Conservation (phyloP, 176 grass and related monocot genomes). For the Lolium perenne region DNA sequence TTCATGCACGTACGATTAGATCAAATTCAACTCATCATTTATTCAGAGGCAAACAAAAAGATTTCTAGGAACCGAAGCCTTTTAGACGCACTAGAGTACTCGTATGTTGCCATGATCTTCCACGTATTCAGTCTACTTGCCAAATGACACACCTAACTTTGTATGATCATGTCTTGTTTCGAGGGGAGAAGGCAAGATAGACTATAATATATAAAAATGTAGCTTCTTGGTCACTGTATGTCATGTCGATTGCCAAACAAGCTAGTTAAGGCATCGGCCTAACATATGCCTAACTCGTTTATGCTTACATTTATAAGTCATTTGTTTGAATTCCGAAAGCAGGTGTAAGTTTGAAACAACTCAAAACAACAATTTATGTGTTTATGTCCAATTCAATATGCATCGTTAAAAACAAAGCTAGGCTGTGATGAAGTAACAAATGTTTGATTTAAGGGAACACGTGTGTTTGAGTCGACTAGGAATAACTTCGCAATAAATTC, state of each 20-base stretch:
- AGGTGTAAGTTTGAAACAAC: not conserved
- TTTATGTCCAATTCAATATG: not conserved
- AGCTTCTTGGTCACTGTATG: conserved; percentile 11
- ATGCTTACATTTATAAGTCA: not conserved
- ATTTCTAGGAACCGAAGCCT: not conserved
- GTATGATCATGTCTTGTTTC: conserved; percentile 30
- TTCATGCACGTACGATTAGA: conserved; percentile 13
- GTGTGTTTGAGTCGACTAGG: not conserved
- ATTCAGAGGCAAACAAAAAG: conserved; percentile 10
- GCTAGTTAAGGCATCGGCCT: not conserved
- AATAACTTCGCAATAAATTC: too few species aligned
- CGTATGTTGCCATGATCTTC: conserved; percentile 24
- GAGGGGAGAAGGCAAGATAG: conserved; percentile 33
- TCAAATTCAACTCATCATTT: conserved; percentile 44
- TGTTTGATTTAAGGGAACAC: not conserved
- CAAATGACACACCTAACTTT: conserved; percentile 32
- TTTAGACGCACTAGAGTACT: conserved; percentile 41
- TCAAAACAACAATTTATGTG: not conserved
- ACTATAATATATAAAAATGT: not conserved
- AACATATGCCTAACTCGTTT: conserved; percentile 14
- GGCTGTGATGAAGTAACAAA: not conserved
- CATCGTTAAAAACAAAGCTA: too few species aligned
- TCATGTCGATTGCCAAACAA: conserved; percentile 28
- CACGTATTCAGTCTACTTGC: conserved; percentile 42
- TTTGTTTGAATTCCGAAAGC: not conserved